Evolutionary conservation across 257 asterid genomes (phyloP).

Genomic region (Penstemon eatonii): DNA sequence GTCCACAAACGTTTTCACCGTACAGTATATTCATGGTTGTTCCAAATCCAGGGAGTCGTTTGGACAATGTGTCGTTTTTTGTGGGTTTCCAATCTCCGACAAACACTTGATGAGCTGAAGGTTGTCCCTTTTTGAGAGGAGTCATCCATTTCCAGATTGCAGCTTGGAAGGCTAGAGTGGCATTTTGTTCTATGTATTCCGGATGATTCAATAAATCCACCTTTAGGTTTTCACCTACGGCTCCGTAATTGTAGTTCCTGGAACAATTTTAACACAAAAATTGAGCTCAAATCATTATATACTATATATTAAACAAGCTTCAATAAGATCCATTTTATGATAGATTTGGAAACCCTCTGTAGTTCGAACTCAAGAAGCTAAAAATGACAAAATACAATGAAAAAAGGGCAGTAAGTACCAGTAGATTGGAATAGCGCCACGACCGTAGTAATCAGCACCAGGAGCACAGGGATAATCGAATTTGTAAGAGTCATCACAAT

Average conservation of each 20-base stretch:
- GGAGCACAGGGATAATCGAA: slow-evolving; percentile 69
- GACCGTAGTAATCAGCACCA: slow-evolving; percentile 77
- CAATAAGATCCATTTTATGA: too few relatives aligned
- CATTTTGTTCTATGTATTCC: slow-evolving; percentile 85
- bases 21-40: slow-evolving; percentile 80
- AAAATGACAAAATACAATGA: background rate
- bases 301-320: too few relatives aligned
- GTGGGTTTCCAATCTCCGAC: slow-evolving; percentile 86
- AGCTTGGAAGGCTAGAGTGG: slow-evolving; percentile 84
- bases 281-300: background rate
- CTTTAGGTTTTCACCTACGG: slow-evolving; percentile 62
- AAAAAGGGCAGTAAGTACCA: slow-evolving; percentile 48
- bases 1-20: slow-evolving; percentile 67
- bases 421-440: slow-evolving; percentile 89
- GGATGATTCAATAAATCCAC: slow-evolving; percentile 83
- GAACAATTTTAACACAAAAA: background rate
- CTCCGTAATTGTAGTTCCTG: slow-evolving; percentile 81
- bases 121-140: slow-evolving; percentile 64
- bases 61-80: slow-evolving; percentile 75
- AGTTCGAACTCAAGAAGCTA: background rate
- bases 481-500: slow-evolving; percentile 48
- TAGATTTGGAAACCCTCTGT: too few relatives aligned
- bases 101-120: slow-evolving; percentile 77
- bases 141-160: slow-evolving; percentile 88
- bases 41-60: slow-evolving; percentile 80